These are phyloP conservation scores for Croton setiger DNA, from an alignment of 441 rosid genomes.

Conservation along the genomic window DNA sequence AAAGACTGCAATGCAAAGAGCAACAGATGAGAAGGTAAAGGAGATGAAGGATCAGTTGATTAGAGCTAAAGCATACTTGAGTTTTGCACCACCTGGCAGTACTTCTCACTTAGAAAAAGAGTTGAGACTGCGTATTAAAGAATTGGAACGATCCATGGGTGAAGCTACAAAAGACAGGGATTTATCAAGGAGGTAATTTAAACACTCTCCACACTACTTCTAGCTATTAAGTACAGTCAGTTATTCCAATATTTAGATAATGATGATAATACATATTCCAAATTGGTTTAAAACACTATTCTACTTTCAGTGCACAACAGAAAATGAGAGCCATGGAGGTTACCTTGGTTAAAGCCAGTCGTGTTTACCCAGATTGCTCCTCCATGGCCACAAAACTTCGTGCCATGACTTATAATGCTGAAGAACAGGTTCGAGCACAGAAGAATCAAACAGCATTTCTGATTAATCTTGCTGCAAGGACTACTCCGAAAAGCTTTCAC, in stretches of 20 bases:
- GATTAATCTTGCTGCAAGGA: slow-evolving; percentile 74
- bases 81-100: slow-evolving; percentile 62
- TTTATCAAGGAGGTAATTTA: slow-evolving; percentile 66
- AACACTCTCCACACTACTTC: neutral
- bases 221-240: neutral
- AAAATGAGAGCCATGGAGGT: slow-evolving; percentile 62
- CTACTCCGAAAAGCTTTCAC: slow-evolving; percentile 88
- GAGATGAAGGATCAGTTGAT: slow-evolving; percentile 77
- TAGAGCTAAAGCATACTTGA: slow-evolving; percentile 74
- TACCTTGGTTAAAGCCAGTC: slow-evolving; percentile 58
- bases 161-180: slow-evolving; percentile 63
- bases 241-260: neutral
- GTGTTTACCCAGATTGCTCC: slow-evolving; percentile 57
- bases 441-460: slow-evolving; percentile 64
- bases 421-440: slow-evolving; percentile 68
- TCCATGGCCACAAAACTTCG: slow-evolving; percentile 66
- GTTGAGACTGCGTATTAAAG: slow-evolving; percentile 67
- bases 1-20: slow-evolving; percentile 31
- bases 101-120: slow-evolving; percentile 73
- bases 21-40: slow-evolving; percentile 56
- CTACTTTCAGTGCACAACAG: slow-evolving; percentile 56
- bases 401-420: slow-evolving; percentile 67
- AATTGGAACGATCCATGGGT: slow-evolving; percentile 60
- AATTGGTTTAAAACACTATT: slow-evolving; percentile 25
- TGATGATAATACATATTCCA: neutral